Evolutionary conservation across 139 green algal genomes (phyloP).

Genomic region (Marvania coccoides): DNA sequence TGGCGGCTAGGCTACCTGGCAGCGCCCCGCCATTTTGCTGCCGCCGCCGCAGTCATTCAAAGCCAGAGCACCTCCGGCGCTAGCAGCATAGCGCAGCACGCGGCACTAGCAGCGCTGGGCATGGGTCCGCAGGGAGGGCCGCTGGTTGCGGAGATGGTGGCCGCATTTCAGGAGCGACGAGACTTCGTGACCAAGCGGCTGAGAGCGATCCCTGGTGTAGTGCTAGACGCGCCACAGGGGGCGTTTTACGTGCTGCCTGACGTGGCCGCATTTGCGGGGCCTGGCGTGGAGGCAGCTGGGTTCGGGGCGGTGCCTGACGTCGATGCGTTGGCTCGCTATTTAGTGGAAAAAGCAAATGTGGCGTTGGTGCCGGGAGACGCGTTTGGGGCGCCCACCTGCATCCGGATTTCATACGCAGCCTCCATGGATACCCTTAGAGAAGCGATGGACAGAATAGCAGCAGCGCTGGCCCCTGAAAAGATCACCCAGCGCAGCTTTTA

Average conservation of each 20-base stretch:
- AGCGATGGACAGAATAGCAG: slow-evolving; percentile 67
- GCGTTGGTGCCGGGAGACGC: slow-evolving; percentile 90
- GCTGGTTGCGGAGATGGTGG: slow-evolving; percentile 72
- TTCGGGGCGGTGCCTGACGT: slow-evolving; percentile 71
- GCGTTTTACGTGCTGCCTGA: slow-evolving; percentile 96
- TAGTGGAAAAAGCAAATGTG: slow-evolving; percentile 59
- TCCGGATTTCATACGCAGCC: slow-evolving; percentile 93
- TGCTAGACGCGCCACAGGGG: slow-evolving; percentile 58
- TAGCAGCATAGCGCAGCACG: slow-evolving; percentile 75
- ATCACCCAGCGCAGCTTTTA: too few species aligned
- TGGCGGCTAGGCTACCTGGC: slow-evolving; percentile 96
- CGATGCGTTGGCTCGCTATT: slow-evolving; percentile 66
- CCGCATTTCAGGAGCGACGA: slow-evolving; percentile 64
- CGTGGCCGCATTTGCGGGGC: slow-evolving; percentile 68
- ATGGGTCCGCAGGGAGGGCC: slow-evolving; percentile 71
- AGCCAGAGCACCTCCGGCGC: slow-evolving; percentile 83
- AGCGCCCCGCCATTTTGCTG: slow-evolving; percentile 74
- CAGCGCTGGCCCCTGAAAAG: slow-evolving; percentile 40
- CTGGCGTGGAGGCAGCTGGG: slow-evolving; percentile 37
- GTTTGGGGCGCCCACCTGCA: slow-evolving; percentile 80
- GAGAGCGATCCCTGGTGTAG: slow-evolving; percentile 63
- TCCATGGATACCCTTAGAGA: slow-evolving; percentile 66
- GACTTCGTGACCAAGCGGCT: slow-evolving; percentile 66
- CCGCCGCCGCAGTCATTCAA: slow-evolving; percentile 75
- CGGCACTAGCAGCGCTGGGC: slow-evolving; percentile 77